phyloP scores from a whole-genome alignment of 176 grass and related monocot species.

The Hsuehochloa calcarea region DNA sequence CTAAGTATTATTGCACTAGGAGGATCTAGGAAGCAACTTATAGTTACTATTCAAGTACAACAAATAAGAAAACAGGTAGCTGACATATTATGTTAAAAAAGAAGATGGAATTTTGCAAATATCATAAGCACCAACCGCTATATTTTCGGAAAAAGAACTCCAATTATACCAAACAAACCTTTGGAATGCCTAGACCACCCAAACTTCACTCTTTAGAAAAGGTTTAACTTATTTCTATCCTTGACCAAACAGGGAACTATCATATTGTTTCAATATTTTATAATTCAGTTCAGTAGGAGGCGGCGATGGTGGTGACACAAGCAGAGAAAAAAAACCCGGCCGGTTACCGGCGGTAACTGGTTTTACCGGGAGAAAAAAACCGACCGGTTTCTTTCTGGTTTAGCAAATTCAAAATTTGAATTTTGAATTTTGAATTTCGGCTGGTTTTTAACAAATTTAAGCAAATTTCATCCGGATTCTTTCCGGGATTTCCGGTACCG shows the following conservation, averaged over 20 bases:
- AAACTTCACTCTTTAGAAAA: neutral
- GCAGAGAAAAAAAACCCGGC: too few species aligned
- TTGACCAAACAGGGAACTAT: neutral
- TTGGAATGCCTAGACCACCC: neutral
- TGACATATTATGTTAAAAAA: neutral
- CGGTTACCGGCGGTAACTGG: too few species aligned
- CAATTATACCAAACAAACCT: neutral
- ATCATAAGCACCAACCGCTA: neutral
- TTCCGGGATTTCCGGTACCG: too few species aligned
- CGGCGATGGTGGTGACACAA: neutral
- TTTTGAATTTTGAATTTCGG: too few species aligned
- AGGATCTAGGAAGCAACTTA: neutral
- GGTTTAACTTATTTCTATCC: neutral
- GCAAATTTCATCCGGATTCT: too few species aligned
- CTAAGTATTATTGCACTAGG: neutral
- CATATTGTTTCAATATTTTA: slow-evolving; percentile 3
- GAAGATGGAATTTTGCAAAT: neutral
- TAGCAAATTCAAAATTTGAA: too few species aligned
- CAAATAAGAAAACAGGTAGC: neutral
- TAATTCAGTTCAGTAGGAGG: slow-evolving; percentile 3
- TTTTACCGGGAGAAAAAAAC: too few species aligned
- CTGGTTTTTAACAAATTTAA: too few species aligned
- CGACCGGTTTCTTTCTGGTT: too few species aligned
- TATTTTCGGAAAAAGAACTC: neutral
- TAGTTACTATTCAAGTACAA: neutral